These are phyloP conservation scores for Globisporangium spinosum DNA, from an alignment of 352 stramenopile species.

Conservation along the genomic window DNA sequence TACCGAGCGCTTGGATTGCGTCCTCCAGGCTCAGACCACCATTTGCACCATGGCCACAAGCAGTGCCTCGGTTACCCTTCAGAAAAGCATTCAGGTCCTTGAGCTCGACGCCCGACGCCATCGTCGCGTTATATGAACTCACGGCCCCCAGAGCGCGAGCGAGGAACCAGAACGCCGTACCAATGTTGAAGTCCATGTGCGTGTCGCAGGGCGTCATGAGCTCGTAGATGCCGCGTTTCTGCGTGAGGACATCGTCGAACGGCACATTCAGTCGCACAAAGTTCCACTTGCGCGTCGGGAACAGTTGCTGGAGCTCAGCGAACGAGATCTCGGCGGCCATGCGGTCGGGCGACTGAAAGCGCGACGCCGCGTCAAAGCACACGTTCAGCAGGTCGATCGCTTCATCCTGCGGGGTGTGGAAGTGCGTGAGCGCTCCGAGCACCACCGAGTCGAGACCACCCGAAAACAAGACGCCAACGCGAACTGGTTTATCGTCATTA, in stretches of 20 bases:
- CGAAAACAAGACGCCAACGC: conserved; percentile 94
- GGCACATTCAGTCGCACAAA: conserved; percentile 85
- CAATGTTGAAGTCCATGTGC: conserved; percentile 99
- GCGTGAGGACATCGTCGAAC: conserved; percentile 60
- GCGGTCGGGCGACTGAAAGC: conserved; percentile 87
- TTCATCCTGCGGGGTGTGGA: conserved; percentile 48
- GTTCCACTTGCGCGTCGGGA: conserved; percentile 77
- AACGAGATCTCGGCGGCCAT: conserved; percentile 79
- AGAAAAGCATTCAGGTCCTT: conserved; percentile 45
- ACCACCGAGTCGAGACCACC: conserved; percentile 96
- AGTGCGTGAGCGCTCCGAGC: conserved; percentile 88
- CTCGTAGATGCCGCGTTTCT: conserved; percentile 62
- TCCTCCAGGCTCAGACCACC: conserved; percentile 18
- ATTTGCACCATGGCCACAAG: neutral
- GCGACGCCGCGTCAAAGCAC: conserved; percentile 83
- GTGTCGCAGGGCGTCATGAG: conserved; percentile 87
- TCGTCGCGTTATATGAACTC: conserved; percentile 5
- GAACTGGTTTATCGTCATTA: neutral
- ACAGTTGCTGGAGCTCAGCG: conserved; percentile 80
- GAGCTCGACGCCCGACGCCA: conserved; percentile 1
- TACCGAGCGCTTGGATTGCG: conserved; percentile 25
- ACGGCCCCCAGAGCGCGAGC: conserved; percentile 57
- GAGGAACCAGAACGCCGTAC: conserved; percentile 93
- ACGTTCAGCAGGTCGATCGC: conserved; percentile 94
- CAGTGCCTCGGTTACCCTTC: conserved; percentile 13